phyloP scores from a whole-genome alignment of 164 flowering plant genomes.

The Taxillus chinensis region DNA sequence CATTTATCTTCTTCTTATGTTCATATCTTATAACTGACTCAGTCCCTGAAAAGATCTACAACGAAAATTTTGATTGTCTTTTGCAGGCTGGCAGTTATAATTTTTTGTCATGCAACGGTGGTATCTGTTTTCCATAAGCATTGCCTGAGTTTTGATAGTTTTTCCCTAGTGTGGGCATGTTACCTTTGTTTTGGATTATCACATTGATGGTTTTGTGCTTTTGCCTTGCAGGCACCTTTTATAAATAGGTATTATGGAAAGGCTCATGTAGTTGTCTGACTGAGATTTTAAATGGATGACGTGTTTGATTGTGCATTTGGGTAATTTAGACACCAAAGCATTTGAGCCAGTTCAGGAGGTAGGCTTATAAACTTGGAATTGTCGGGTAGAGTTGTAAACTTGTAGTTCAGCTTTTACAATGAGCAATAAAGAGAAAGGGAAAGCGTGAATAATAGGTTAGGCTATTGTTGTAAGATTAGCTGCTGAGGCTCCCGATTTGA shows the following conservation, averaged over 20 bases:
- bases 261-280: slow-evolving; percentile 65
- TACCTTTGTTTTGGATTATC: no score
- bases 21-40: no score
- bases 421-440: not conserved
- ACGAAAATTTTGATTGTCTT: no score
- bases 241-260: slow-evolving; percentile 88
- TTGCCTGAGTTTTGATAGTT: no score
- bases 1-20: no score
- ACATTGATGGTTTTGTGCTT: not conserved
- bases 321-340: not conserved
- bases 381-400: not conserved
- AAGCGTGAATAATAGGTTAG: not conserved
- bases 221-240: slow-evolving; percentile 47
- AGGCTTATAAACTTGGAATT: no score
- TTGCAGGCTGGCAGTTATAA: no score
- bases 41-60: no score
- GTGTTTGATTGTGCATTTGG: not conserved
- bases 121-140: no score
- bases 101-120: no score
- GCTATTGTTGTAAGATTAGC: slow-evolving; percentile 10
- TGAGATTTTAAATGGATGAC: not conserved
- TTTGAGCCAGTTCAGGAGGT: not conserved
- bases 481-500: slow-evolving; percentile 6
- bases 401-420: not conserved
- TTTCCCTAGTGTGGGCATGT: no score